A percentile compares a stretch with the other conserved stretches of the same genome.
Conservation (phyloP, 345 rosid species). For the Hypericum perforatum region DNA sequence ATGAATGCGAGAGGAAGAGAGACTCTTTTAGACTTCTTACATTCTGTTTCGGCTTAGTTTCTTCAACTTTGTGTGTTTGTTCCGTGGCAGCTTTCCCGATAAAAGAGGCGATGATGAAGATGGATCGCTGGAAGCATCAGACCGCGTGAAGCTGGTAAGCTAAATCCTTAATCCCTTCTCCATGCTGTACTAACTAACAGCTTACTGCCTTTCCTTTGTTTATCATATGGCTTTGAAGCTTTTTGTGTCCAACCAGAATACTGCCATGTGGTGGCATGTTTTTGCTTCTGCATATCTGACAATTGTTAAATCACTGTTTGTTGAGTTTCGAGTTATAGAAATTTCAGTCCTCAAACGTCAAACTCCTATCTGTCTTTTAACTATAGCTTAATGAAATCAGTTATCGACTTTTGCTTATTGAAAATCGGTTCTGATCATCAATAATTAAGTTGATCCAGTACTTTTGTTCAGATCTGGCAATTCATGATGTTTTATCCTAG, state of each 20-base stretch:
- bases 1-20: background rate
- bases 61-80: background rate
- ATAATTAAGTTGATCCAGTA: background rate
- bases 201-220: slow-evolving; percentile 8
- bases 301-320: too few species aligned
- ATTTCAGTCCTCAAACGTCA: too few species aligned
- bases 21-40: slow-evolving; percentile 9
- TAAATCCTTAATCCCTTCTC: slow-evolving; percentile 10
- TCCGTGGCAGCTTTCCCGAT: slow-evolving; percentile 60
- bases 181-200: slow-evolving; percentile 1
- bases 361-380: too few species aligned
- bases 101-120: slow-evolving; percentile 32
- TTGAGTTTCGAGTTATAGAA: too few species aligned
- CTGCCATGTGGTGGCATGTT: too few species aligned
- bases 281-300: too few species aligned
- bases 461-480: slow-evolving; percentile 1
- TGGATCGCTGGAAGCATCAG: slow-evolving; percentile 39
- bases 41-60: slow-evolving; percentile 15
- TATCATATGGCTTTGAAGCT: too few species aligned
- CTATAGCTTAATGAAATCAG: too few species aligned
- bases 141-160: slow-evolving; percentile 54
- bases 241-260: too few species aligned
- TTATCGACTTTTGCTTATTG: too few species aligned
- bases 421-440: too few species aligned
- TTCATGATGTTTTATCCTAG: background rate